Base-by-base conservation (phyloP, 805 yeast species). In the Candida endomychidarum region DNA sequence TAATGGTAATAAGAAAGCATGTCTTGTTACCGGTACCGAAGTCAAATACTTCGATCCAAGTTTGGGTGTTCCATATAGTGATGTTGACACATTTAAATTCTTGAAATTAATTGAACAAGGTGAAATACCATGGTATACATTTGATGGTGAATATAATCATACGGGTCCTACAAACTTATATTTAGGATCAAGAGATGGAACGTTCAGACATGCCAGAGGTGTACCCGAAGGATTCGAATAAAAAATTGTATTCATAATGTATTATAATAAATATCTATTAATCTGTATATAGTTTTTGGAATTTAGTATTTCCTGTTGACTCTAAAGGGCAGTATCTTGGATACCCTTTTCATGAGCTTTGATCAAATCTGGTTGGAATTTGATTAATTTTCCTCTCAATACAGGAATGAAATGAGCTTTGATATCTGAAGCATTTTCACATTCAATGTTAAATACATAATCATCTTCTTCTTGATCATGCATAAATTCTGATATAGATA, bases 1-100 rank as follows among this genome's bases (percentile, higher is more conserved):
- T 28, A 86, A 72, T 58, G 88, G 86, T 20, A 72, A 72, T 37
- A 81, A 78, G 59, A 75, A 79, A 61, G 61, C 72, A 52, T 84
- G 96, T 71, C 67, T 82, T 18, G 80, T 90, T 31, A 80, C 88
- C 2, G 96, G 96, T 2, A 75, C 75, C 36, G 81, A 80, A 34
- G 95, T 93, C 12, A 75, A 79, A 53, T 91, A 87, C 60, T 81
- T 84, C 48, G 98, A 91, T 66, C 98, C 98, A 0, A 73, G 78
- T 25, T 80, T 84, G 20, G 96, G 96, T 25, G 77, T 93, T 38
- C 95, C 96, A 2, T 93, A 93, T 61, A 75, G 82, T 36, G 83
- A 82, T 47, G 85, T 88, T 45, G 90, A 84, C 34, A 82, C 91
- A n/a, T 88, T 81, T 57, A 80, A 77, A 50, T 70, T 83, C 19